Evolutionary conservation across 306 rosid species (phyloP).

Genomic region (Comarum palustre): DNA sequence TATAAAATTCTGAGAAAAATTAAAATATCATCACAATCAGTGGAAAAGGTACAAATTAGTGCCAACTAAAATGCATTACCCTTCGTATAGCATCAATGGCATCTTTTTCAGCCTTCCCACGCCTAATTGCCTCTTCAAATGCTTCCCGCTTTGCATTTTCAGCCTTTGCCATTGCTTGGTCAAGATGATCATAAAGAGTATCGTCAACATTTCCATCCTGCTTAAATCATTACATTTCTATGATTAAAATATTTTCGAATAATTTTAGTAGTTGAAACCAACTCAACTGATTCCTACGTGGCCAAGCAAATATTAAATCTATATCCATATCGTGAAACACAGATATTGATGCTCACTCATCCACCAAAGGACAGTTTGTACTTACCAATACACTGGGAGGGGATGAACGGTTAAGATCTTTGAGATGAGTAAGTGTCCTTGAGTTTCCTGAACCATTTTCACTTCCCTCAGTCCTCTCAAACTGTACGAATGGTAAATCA

Average conservation of each 20-base stretch:
- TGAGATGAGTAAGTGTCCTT: constrained; percentile 16
- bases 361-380: neutral
- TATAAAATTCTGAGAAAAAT: neutral
- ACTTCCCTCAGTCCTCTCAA: constrained; percentile 28
- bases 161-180: constrained; percentile 63
- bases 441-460: constrained; percentile 35
- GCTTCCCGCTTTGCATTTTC: constrained; percentile 53
- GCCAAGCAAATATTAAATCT: neutral
- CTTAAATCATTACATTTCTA: constrained; percentile 23
- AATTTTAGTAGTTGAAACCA: neutral
- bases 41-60: neutral
- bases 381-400: constrained; percentile 61
- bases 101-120: constrained; percentile 71
- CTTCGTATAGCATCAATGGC: constrained; percentile 52
- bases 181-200: constrained; percentile 54
- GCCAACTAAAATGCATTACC: constrained; percentile 40
- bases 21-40: neutral
- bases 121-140: constrained; percentile 50
- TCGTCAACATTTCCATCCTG: constrained; percentile 66
- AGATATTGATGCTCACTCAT: constrained; percentile 7
- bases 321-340: neutral
- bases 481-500: constrained; percentile 34
- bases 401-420: constrained; percentile 42
- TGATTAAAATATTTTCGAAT: neutral
- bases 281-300: constrained; percentile 8